A percentile compares a stretch with the other conserved stretches of the same genome.
These are phyloP conservation scores for Talaromyces sp. DNA, from an alignment of 2,329 filamentous ascomycete genomes.

Conservation along the genomic window DNA sequence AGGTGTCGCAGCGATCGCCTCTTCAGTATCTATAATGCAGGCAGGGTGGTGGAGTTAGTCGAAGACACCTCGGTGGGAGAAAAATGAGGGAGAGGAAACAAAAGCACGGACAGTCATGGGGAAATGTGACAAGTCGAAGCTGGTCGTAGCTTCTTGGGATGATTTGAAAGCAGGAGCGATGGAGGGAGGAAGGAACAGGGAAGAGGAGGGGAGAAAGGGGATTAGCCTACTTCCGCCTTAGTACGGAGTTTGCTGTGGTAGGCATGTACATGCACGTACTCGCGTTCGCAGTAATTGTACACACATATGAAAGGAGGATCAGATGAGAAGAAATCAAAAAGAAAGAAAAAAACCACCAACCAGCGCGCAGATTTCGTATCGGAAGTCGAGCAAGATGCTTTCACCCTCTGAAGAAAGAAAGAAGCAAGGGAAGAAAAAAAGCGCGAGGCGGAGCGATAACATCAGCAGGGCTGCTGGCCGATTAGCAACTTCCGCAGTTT, in stretches of 20 bases:
- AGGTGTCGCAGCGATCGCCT: neutral
- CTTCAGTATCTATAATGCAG: neutral
- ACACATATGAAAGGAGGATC: neutral
- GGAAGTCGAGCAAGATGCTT: neutral
- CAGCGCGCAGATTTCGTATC: neutral
- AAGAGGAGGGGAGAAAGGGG: constrained; percentile 11
- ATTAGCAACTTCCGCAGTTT: neutral
- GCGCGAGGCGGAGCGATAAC: constrained; percentile 1
- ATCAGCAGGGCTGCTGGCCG: neutral
- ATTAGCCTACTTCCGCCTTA: neutral
- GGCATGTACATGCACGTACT: neutral
- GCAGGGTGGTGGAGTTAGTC: neutral
- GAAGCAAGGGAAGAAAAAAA: neutral
- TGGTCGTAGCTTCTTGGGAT: neutral
- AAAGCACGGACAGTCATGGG: constrained; percentile 2
- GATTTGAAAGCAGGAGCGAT: constrained; percentile 2
- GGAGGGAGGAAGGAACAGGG: constrained; percentile 1
- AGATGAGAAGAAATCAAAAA: neutral
- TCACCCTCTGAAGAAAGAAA: neutral
- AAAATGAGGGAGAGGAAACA: neutral
- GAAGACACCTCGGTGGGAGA: neutral
- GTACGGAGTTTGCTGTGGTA: neutral
- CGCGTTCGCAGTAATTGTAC: neutral
- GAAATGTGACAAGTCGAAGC: constrained; percentile 15
- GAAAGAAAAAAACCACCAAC: neutral